Evolutionary conservation across 23 red algal genomes (phyloP), one percentile per base, ranked within the genome.

Genomic region (Gracilaria vermiculophylla): DNA sequence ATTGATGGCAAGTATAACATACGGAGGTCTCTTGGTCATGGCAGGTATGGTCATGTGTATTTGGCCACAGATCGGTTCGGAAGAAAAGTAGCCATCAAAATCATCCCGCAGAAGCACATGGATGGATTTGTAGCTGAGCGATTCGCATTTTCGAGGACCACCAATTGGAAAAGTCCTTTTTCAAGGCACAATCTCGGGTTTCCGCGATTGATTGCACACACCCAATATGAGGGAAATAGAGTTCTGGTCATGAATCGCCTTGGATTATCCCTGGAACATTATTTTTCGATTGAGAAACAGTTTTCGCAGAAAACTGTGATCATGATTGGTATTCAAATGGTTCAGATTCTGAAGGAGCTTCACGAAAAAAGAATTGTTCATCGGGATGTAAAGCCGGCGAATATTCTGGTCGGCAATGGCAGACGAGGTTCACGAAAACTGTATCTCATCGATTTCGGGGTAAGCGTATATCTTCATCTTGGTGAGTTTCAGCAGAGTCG

Each of bases 361-460:
- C 93, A 95, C 61, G 83, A 77, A 13, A 71, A 44, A 25, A 55
- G 65, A 34, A 64, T 95, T n/a, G 32, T 91, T 28, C 93, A 95
- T 56, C 48, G 93, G 10, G 86, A 95, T 28, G 77, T 95, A 31
- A 95, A 91, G 69, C 81, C 81, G 12, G 72, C 58, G 4, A 95
- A 95, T 42, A 58, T 95, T 19, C 27, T 95, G 79, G 52, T 88
- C 54, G 54, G 54, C 21, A 11, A n/a, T 29, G 54, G 54, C 16
- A 58, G 21, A 28, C 9, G 21, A 58, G 54, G 54, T 16, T 16
- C 29, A 16, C 7, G 16, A 1, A 58, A 58, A 16, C 54, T 58
- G 54, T 58, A 58, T 25, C 12, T 58, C 1, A 16, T 58, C 12
- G 21, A 58, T 28, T 58, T 58, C 29, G 54, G 2, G 1, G 4